phyloP scores from a whole-genome alignment of 2,329 filamentous ascomycete species.

The Fusarium tricinctum region DNA sequence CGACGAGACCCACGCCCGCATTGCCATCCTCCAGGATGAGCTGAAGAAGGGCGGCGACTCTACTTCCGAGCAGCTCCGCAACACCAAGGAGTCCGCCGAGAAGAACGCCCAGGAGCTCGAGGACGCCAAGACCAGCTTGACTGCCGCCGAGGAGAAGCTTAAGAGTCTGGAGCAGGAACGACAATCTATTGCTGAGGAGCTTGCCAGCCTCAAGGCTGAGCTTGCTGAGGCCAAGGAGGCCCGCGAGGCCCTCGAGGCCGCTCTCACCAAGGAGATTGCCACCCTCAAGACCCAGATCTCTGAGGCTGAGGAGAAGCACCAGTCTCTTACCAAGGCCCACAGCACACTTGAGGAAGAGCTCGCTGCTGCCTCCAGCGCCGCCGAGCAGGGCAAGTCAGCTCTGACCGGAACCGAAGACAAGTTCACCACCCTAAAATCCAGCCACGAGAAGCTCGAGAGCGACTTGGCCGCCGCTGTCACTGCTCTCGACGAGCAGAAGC shows the following conservation, averaged over 20 bases:
- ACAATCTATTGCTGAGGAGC: slow-evolving; percentile 52
- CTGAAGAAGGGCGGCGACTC: slow-evolving; percentile 50
- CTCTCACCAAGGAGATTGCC: slow-evolving; percentile 51
- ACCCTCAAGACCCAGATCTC: slow-evolving; percentile 54
- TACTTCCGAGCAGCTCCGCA: slow-evolving; percentile 45
- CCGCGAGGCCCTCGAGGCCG: slow-evolving; percentile 53
- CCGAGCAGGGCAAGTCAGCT: slow-evolving; percentile 49
- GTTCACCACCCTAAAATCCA: slow-evolving; percentile 46
- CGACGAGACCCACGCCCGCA: slow-evolving; percentile 53
- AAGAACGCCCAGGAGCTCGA: slow-evolving; percentile 44
- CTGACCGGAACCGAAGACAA: slow-evolving; percentile 49
- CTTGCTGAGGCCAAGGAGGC: slow-evolving; percentile 54
- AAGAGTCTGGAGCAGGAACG: slow-evolving; percentile 49
- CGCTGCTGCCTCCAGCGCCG: slow-evolving; percentile 47
- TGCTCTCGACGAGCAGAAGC: slow-evolving; percentile 50
- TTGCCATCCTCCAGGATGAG: slow-evolving; percentile 55
- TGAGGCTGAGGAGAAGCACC: slow-evolving; percentile 53
- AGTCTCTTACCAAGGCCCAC: slow-evolving; percentile 50
- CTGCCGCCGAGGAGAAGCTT: slow-evolving; percentile 48
- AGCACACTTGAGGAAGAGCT: slow-evolving; percentile 53
- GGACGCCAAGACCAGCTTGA: slow-evolving; percentile 43
- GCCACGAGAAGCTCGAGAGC: slow-evolving; percentile 49
- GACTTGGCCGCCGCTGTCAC: slow-evolving; percentile 48
- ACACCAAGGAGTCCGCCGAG: slow-evolving; percentile 47
- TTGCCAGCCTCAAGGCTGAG: slow-evolving; percentile 53